Evolutionary conservation across 768 basidiomycete genomes (phyloP).

Genomic region (Trametes cinnabarina): DNA sequence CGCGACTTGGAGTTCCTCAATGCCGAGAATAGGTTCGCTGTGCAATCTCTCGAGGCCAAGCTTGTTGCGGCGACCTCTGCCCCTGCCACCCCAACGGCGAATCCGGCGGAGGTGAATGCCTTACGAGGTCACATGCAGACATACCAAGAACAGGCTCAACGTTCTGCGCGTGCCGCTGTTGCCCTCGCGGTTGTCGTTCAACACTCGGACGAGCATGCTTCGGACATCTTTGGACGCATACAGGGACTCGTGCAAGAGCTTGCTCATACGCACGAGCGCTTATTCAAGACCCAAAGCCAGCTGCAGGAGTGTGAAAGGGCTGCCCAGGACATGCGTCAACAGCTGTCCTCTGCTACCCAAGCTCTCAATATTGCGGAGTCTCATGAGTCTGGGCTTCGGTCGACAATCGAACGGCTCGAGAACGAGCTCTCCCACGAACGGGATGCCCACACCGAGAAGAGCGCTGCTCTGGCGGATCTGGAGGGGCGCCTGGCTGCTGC

Average conservation of each 20-base stretch:
- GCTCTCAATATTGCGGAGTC: conserved; percentile 15
- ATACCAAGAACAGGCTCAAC: conserved; percentile 10
- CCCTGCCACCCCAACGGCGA: conserved; percentile 3
- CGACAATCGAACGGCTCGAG: conserved; percentile 18
- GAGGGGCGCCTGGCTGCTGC: conserved; percentile 46
- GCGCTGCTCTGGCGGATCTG: conserved; percentile 38
- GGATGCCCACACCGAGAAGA: conserved; percentile 21
- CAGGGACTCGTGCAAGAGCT: conserved; percentile 4
- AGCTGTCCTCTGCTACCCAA: conserved; percentile 9
- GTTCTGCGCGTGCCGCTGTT: conserved; percentile 2
- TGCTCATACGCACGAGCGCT: neutral
- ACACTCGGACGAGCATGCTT: neutral
- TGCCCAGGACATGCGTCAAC: conserved; percentile 5
- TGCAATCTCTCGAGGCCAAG: conserved; percentile 56
- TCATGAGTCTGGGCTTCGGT: conserved; percentile 18
- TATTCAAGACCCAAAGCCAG: neutral
- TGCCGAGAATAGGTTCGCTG: conserved; percentile 61
- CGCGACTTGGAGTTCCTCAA: conserved; percentile 68
- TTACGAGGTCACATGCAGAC: conserved; percentile 18
- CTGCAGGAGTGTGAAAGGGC: conserved; percentile 3
- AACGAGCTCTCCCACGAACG: conserved; percentile 20
- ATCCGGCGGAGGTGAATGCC: conserved; percentile 15
- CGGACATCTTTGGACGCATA: neutral
- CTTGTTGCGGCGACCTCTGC: conserved; percentile 33
- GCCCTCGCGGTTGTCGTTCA: conserved; percentile 20